These are phyloP conservation scores for Solanum paucissectum DNA, from an alignment of 257 asterid species.

Conservation along the genomic window DNA sequence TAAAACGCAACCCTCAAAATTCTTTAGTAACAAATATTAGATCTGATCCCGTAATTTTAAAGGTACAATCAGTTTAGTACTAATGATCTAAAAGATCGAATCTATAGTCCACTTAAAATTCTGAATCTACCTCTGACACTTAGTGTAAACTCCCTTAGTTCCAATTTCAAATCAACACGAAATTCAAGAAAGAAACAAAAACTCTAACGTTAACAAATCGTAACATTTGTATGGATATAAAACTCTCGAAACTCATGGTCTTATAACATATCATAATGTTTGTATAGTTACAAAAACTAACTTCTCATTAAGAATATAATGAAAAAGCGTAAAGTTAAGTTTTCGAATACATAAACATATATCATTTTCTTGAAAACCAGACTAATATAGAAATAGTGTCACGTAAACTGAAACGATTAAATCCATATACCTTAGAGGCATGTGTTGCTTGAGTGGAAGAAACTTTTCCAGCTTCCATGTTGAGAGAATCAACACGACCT, in stretches of 20 bases:
- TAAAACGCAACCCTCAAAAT: background rate
- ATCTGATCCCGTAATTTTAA: background rate
- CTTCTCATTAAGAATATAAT: background rate
- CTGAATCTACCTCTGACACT: rapidly evolving
- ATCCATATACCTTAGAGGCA: slow-evolving; percentile 3
- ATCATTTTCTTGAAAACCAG: background rate
- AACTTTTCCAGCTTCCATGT: slow-evolving; percentile 29
- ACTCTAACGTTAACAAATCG: background rate
- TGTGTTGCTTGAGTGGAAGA: slow-evolving; percentile 3
- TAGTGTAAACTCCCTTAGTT: background rate
- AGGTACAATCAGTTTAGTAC: background rate
- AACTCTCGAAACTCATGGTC: background rate
- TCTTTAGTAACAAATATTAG: background rate
- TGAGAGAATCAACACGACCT: slow-evolving; percentile 30
- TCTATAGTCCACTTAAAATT: background rate
- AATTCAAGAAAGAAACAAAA: background rate
- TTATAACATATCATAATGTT: background rate
- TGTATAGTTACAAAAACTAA: background rate
- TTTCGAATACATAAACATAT: background rate
- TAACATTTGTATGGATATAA: background rate
- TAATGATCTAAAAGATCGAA: background rate
- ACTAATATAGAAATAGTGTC: background rate
- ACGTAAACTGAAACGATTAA: background rate
- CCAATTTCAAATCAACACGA: background rate
- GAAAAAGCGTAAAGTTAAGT: background rate